These are phyloP conservation scores for Aspergillus coremiiformis DNA, from an alignment of 495 filamentous ascomycete genomes.

Conservation along the genomic window DNA sequence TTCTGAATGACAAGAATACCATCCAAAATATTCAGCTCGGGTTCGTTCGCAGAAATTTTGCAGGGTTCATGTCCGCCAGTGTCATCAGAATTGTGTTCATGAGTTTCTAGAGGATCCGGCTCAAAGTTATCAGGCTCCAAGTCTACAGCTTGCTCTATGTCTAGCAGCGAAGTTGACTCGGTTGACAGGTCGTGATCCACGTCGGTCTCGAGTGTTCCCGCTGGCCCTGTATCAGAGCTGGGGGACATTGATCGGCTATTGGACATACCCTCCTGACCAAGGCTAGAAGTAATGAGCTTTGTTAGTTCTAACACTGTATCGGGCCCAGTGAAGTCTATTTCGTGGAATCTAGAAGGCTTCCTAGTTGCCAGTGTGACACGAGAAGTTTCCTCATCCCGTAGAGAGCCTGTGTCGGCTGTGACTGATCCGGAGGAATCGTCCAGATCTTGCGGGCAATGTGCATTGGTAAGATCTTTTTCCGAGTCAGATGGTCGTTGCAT, in stretches of 20 bases:
- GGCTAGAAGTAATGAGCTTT: background rate
- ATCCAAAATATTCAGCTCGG: constrained; percentile 16
- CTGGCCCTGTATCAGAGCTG: background rate
- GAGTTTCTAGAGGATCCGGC: background rate
- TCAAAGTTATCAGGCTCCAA: background rate
- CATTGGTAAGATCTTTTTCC: background rate
- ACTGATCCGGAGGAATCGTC: background rate
- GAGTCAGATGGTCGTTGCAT: background rate
- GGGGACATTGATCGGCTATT: background rate
- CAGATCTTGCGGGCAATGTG: background rate
- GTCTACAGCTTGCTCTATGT: background rate
- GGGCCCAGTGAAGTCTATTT: background rate
- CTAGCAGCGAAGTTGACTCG: background rate
- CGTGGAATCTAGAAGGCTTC: background rate
- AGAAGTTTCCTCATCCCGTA: background rate
- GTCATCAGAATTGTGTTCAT: background rate
- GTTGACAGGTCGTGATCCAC: background rate
- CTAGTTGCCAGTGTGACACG: background rate
- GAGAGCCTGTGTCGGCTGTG: background rate
- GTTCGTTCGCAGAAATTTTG: background rate
- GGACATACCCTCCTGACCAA: background rate
- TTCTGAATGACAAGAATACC: constrained; percentile 19
- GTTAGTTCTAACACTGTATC: background rate
- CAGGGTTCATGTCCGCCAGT: background rate
- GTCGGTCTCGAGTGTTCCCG: background rate